Evolutionary conservation across 257 asterid species (phyloP).

Genomic region (Solanum ossicruentum): DNA sequence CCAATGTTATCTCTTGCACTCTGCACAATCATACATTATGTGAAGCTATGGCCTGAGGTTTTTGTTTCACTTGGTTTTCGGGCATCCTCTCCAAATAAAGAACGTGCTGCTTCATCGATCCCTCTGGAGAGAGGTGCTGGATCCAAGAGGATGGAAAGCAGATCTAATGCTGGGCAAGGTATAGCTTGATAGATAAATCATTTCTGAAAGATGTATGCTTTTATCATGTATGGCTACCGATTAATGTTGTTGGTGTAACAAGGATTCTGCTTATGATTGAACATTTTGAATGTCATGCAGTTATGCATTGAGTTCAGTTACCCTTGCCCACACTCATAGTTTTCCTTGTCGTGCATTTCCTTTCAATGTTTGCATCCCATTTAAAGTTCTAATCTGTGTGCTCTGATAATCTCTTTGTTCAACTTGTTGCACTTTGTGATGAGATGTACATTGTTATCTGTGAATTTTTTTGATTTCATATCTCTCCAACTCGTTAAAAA

Average conservation of each 20-base stretch:
- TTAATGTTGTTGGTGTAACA: neutral
- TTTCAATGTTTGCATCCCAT: neutral
- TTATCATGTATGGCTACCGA: neutral
- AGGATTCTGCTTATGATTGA: neutral
- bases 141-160: conserved; percentile 7
- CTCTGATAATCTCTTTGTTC: neutral
- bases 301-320: neutral
- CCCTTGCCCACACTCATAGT: neutral
- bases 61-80: conserved; percentile 68
- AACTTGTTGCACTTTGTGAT: conserved; percentile 1
- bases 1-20: conserved; percentile 73
- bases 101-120: conserved; percentile 14
- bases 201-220: neutral
- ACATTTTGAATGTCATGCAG: neutral
- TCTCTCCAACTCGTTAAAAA: neutral
- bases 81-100: conserved; percentile 18
- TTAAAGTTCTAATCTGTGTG: neutral
- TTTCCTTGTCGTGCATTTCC: neutral
- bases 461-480: neutral
- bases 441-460: neutral
- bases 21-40: conserved; percentile 51
- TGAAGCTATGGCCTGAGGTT: conserved; percentile 58
- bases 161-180: conserved; percentile 39
- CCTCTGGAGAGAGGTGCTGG: conserved; percentile 15
- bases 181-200: neutral